Base-by-base conservation (phyloP, 2,329 filamentous ascomycete species). In the Pseudopyricularia javanii region DNA sequence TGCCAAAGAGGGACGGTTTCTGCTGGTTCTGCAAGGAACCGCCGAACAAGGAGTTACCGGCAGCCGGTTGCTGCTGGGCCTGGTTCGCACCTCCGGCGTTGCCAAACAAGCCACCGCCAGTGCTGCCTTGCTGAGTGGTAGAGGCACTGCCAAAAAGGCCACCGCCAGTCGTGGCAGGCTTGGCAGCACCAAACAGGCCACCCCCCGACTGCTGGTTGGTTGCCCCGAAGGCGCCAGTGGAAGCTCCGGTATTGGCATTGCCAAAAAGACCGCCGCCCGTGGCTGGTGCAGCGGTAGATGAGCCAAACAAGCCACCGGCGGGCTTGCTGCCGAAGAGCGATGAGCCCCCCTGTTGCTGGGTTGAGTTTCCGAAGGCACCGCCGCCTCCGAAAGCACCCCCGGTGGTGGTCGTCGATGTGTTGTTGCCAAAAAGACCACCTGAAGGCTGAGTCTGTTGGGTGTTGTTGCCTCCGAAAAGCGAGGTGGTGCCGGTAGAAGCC, bases 1-100 rank as follows among this genome's bases (percentile, higher is more conserved):
- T 65, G 15, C 74, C 77, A 56, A 83, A 82, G 14, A 82, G 60
- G n/a, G 73, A 70, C 3, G 79, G 74, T 59, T 80, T 80, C 53
- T 74, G 70, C 58, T 77, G 73, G 61, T 72, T 72, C 59, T 80
- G 76, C 64, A 74, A 58, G 34, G 61, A 32, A 22, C 62, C 14
- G 9, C 75, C 73, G 56, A 83, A 82, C 6, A 83, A 59, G 22
- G 47, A 51, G 43, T 70, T 65, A 28, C 66, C 63, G 37, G 65
- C 70, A 33, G 65, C 63, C 22, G 64, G 63, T 55, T 70, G 70
- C 54, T 69, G 67, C 56, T 69, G 61, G 0, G 49, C 56, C 52
- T 70, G 63, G 30, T 50, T 55, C 50, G 62, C 63, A 14, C 62
- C 60, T 7, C 63, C 64, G 9, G 70, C 58, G 22, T 60, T 61